phyloP scores from a whole-genome alignment of 768 basidiomycete genomes.

The Hortiboletus campestris region DNA sequence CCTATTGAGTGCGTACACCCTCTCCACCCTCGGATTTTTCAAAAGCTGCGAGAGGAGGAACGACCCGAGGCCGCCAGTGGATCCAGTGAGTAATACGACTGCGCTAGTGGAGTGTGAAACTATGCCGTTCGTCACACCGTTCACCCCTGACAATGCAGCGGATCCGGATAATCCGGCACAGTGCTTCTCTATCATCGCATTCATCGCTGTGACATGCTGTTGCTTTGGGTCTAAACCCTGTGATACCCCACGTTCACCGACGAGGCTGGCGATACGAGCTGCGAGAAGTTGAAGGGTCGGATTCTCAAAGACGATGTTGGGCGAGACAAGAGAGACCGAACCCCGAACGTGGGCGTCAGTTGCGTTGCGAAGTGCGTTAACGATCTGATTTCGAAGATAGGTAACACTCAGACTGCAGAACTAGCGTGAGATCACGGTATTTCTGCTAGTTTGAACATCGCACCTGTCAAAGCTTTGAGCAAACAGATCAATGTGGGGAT shows the following conservation, averaged over 20 bases:
- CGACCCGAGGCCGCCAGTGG: slow-evolving; percentile 43
- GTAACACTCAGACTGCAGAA: slow-evolving; percentile 24
- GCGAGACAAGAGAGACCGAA: slow-evolving; percentile 22
- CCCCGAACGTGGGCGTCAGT: slow-evolving; percentile 12
- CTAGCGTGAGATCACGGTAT: background rate
- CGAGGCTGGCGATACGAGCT: slow-evolving; percentile 4
- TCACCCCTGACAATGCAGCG: background rate
- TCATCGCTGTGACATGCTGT: slow-evolving; percentile 20
- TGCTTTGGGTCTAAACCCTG: background rate
- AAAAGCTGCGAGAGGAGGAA: slow-evolving; percentile 34
- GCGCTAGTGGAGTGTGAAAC: background rate
- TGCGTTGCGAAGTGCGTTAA: slow-evolving; percentile 23
- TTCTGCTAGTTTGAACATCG: background rate
- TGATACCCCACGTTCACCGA: background rate
- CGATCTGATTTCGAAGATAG: slow-evolving; percentile 10
- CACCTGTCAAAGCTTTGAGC: background rate
- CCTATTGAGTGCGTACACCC: slow-evolving; percentile 23
- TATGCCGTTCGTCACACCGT: background rate
- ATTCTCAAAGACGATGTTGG: slow-evolving; percentile 34
- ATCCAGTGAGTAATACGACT: slow-evolving; percentile 35
- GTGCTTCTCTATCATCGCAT: slow-evolving; percentile 28
- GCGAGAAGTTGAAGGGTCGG: slow-evolving; percentile 33
- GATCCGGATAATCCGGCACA: background rate
- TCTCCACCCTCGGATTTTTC: slow-evolving; percentile 16
- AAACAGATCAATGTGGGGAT: background rate